These are phyloP conservation scores for Tetrahymena malaccensis DNA, from an alignment of 73 alveolate species.

Conservation along the genomic window DNA sequence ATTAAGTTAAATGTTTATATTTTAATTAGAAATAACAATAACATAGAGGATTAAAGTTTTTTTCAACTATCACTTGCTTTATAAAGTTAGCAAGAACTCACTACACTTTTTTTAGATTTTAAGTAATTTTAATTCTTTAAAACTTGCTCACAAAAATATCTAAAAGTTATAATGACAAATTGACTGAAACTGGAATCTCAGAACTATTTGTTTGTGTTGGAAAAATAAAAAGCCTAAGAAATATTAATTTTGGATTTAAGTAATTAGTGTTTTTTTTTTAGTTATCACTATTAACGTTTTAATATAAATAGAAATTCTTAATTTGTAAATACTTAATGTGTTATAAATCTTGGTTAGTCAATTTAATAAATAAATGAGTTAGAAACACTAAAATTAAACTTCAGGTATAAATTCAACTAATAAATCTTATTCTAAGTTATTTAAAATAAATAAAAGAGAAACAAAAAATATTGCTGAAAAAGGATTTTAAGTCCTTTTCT, in stretches of 20 bases:
- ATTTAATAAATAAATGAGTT: background rate
- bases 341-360: background rate
- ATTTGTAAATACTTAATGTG: background rate
- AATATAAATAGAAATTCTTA: background rate
- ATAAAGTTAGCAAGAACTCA: background rate
- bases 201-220: background rate
- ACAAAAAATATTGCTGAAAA: background rate
- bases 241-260: background rate
- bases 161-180: background rate
- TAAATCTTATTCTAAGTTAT: no score
- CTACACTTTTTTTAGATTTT: background rate
- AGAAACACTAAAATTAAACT: background rate
- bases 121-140: background rate
- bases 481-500: background rate
- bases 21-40: background rate
- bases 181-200: background rate
- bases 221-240: background rate
- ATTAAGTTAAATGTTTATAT: background rate
- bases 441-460: background rate
- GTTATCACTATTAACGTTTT: background rate
- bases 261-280: background rate
- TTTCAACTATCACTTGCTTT: background rate
- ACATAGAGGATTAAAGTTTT: background rate
- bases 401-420: background rate
- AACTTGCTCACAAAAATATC: no score